Conservation (phyloP, 352 stramenopile genomes). For the Pythium dissotocum region DNA sequence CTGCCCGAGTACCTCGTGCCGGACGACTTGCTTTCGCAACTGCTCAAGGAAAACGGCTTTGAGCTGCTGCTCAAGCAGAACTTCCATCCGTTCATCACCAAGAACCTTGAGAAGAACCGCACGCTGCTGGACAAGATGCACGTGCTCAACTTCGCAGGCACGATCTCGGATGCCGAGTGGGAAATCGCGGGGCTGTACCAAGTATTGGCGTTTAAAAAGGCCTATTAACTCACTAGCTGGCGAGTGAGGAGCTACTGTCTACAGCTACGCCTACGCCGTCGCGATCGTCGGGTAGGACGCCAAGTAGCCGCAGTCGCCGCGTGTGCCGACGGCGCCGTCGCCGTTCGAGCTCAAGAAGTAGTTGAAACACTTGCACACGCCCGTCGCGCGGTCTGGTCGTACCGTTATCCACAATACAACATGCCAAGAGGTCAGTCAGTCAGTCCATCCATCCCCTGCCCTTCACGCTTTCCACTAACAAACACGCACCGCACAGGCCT, state of each 20-base stretch:
- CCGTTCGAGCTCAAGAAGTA: constrained; percentile 80
- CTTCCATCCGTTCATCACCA: constrained; percentile 82
- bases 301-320: constrained; percentile 92
- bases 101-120: constrained; percentile 71
- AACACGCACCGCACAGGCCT: constrained; percentile 67
- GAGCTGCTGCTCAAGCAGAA: constrained; percentile 81
- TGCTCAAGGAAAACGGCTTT: constrained; percentile 78
- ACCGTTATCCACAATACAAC: constrained; percentile 3
- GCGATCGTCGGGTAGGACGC: constrained; percentile 63
- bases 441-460: background rate
- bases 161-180: constrained; percentile 85
- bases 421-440: background rate
- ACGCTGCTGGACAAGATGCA: constrained; percentile 85
- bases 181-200: constrained; percentile 86
- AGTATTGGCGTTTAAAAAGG: constrained; percentile 84
- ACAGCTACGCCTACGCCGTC: constrained; percentile 22
- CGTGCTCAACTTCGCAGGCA: constrained; percentile 83
- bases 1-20: constrained; percentile 91
- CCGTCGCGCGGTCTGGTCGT: constrained; percentile 52
- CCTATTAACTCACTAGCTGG: constrained; percentile 30
- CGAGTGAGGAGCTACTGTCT: background rate
- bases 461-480: background rate
- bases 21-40: constrained; percentile 64
- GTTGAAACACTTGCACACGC: constrained; percentile 69
- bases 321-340: constrained; percentile 64